Conservation (phyloP, 768 basidiomycete genomes). For the Boletus subparvulus region DNA sequence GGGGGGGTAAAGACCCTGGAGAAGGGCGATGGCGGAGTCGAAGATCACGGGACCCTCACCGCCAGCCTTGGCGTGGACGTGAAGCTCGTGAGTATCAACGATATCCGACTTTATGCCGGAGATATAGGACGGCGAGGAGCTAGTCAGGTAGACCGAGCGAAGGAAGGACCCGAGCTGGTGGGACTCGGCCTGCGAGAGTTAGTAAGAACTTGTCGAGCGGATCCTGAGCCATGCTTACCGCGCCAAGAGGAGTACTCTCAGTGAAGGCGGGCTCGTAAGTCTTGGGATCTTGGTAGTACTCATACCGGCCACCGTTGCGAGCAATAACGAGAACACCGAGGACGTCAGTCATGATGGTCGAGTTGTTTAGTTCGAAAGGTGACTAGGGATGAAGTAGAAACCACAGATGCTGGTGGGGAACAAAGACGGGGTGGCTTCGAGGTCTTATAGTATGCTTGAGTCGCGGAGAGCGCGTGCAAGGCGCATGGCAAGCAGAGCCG, state of each 20-base stretch:
- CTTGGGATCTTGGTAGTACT: slow-evolving; percentile 68
- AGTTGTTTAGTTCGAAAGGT: slow-evolving; percentile 15
- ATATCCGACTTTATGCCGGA: slow-evolving; percentile 62
- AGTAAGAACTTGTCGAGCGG: not conserved
- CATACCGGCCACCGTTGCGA: slow-evolving; percentile 74
- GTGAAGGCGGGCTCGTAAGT: slow-evolving; percentile 63
- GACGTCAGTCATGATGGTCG: slow-evolving; percentile 44
- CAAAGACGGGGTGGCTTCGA: slow-evolving; percentile 1
- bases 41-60: slow-evolving; percentile 85
- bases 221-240: slow-evolving; percentile 41
- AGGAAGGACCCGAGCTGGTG: slow-evolving; percentile 61
- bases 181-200: slow-evolving; percentile 54
- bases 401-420: slow-evolving; percentile 17
- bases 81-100: slow-evolving; percentile 71
- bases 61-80: slow-evolving; percentile 78
- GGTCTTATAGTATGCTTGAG: slow-evolving; percentile 25
- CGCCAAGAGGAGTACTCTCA: slow-evolving; percentile 74
- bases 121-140: slow-evolving; percentile 68
- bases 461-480: slow-evolving; percentile 28
- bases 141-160: slow-evolving; percentile 64
- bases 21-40: slow-evolving; percentile 80
- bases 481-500: slow-evolving; percentile 30
- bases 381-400: slow-evolving; percentile 17
- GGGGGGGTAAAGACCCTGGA: slow-evolving; percentile 88
- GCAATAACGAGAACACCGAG: slow-evolving; percentile 77